Conservation (phyloP, 768 basidiomycete genomes). For the Paxillus ammoniavirescens region DNA sequence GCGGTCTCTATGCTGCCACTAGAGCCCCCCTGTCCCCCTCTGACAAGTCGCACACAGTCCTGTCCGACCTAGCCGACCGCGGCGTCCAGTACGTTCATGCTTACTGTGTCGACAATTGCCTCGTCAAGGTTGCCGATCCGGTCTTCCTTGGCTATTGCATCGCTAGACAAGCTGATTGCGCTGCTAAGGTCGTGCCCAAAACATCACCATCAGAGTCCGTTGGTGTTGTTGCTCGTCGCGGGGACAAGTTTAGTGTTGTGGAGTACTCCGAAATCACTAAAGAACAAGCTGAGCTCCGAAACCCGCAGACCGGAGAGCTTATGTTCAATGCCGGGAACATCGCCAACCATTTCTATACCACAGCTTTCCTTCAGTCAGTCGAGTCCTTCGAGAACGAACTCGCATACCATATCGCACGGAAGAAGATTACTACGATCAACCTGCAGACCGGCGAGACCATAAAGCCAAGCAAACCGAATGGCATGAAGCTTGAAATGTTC, state of each 20-base stretch:
- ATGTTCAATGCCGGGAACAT: constrained; percentile 95
- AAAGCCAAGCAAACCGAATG: constrained; percentile 90
- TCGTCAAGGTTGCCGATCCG: constrained; percentile 95
- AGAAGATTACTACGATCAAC: constrained; percentile 90
- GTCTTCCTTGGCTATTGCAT: constrained; percentile 96
- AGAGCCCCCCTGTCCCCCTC: constrained; percentile 67
- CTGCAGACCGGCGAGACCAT: constrained; percentile 61
- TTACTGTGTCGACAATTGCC: constrained; percentile 98
- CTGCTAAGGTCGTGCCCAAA: constrained; percentile 96
- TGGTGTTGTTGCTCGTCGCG: constrained; percentile 87
- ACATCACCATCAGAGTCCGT: constrained; percentile 84
- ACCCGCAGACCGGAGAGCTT: constrained; percentile 69
- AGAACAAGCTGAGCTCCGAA: constrained; percentile 80
- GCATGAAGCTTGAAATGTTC: constrained; percentile 99
- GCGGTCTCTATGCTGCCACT: constrained; percentile 93
- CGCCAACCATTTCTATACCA: constrained; percentile 97
- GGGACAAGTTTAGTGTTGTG: constrained; percentile 85
- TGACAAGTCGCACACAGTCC: constrained; percentile 66
- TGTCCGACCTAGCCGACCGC: constrained; percentile 76
- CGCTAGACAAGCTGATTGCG: constrained; percentile 82
- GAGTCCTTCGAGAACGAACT: constrained; percentile 83
- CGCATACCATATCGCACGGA: constrained; percentile 96
- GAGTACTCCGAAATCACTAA: constrained; percentile 96
- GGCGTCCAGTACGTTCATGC: constrained; percentile 87
- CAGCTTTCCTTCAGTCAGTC: constrained; percentile 73